A percentile compares a stretch with the other conserved stretches of the same genome.
Conservation (phyloP, 1,139 yeast species). For the Debaryomyces coudertii region DNA sequence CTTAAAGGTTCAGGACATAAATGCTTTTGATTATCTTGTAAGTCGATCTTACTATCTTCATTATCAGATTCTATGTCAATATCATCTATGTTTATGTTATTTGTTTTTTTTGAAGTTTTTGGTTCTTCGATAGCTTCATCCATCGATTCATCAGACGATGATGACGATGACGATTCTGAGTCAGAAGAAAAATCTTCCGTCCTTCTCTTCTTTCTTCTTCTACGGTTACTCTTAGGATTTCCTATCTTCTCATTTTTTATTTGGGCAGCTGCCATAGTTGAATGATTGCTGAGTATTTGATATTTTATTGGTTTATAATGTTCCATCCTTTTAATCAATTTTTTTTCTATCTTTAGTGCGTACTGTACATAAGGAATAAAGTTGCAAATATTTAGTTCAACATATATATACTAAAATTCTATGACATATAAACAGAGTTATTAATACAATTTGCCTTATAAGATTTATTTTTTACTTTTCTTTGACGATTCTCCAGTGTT, state of each 20-base stretch:
- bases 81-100: constrained; percentile 38
- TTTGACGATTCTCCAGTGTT: constrained; percentile 12
- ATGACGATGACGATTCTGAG: constrained; percentile 51
- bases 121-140: constrained; percentile 17
- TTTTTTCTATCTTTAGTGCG: constrained; percentile 4
- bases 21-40: constrained; percentile 2
- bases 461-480: constrained; percentile 16
- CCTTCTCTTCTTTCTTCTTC: constrained; percentile 78
- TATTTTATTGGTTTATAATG: background rate
- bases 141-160: constrained; percentile 21
- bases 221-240: constrained; percentile 23
- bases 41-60: constrained; percentile 25
- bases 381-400: constrained; percentile 3
- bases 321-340: background rate
- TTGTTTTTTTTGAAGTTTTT: constrained; percentile 10
- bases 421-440: background rate
- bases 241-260: constrained; percentile 11
- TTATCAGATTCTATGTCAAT: constrained; percentile 43
- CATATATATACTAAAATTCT: background rate
- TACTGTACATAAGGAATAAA: constrained; percentile 9
- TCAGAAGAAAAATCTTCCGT: constrained; percentile 59
- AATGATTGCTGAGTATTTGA: background rate
- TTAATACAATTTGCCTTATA: background rate
- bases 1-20: constrained; percentile 23
- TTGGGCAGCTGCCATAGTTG: constrained; percentile 10